Evolutionary conservation across 352 stramenopile species (phyloP), one percentile per base, ranked within the genome.

Genomic region (Phytophthora sansomeana): DNA sequence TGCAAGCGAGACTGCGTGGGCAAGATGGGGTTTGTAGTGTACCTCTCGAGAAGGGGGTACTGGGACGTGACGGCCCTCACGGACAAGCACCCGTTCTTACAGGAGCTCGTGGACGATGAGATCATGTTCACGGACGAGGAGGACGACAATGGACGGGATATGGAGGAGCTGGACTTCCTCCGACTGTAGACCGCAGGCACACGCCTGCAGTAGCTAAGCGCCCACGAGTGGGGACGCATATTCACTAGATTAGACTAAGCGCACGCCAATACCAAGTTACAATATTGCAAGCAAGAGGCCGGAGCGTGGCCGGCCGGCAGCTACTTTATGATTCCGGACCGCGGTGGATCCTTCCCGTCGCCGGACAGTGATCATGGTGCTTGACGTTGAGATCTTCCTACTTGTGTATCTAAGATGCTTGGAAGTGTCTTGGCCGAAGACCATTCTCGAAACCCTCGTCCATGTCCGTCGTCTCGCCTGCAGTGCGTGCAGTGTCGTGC

Each of bases 1-100:
- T 69, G 74, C 28, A 80, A 69, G 49, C 63, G 55, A n/a, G 53
- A 74, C 17, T 91, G 80, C 52, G 39, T 67, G 4, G 62, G 81
- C 38, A 67, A 72, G 29, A 63, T 65, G 7, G 63, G 62, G 1
- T 72, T 85, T n/a, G 59, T 78, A 3, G 74, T 78, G 53, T 81
- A 81, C 32, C 24, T 76, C n/a, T 58, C 68, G 5, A 63, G 70
- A 28, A 64, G 74, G 5, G 71, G 72, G 0, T 57, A 73, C 24
- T 69, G 74, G 54, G 57, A 75, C 19, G 52, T 86, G 10, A 61
- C 60, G 1, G 63, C 65, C 7, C 75, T 82, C 50, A 74, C 74
- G 21, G 32, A 53, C 30, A 74, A 81, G 32, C 68, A 77, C 41
- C 58, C 70, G 49, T 79, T 68, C 24, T 24, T 82, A 8, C 55